Conservation (phyloP, 2,329 filamentous ascomycete species). For the Apiospora phragmitis region DNA sequence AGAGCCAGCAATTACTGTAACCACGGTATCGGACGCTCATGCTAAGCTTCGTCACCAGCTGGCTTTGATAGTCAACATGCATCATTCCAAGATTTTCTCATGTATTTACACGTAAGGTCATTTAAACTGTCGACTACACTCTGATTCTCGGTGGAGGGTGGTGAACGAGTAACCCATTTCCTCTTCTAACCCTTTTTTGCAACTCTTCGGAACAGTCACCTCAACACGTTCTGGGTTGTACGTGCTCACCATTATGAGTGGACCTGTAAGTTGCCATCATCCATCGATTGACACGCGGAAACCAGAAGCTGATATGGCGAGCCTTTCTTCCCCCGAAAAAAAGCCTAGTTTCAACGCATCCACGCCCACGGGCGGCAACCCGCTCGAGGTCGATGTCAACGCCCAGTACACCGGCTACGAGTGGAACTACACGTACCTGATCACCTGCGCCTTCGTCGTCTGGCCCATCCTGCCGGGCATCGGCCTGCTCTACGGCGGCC, state of each 20-base stretch:
- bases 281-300: neutral
- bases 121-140: neutral
- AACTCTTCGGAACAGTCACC: neutral
- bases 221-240: neutral
- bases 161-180: neutral
- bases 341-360: conserved; percentile 23
- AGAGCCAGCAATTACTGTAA: no score
- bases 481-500: conserved; percentile 40
- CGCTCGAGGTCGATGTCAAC: conserved; percentile 31
- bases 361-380: conserved; percentile 26
- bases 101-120: no score
- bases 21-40: no score
- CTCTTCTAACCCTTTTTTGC: neutral
- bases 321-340: neutral
- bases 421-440: conserved; percentile 61
- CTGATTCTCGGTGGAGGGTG: no score
- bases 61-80: neutral
- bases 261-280: neutral
- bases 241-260: neutral
- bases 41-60: neutral
- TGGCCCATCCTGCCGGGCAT: conserved; percentile 57
- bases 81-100: neutral
- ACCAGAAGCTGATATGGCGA: neutral
- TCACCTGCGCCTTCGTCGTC: conserved; percentile 60
- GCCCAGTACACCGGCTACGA: conserved; percentile 58